Percentiles rank a stretch among this genome's conserved stretches.
Evolutionary conservation across 345 rosid genomes (phyloP).

Genomic region (Dipteronia sinensis): DNA sequence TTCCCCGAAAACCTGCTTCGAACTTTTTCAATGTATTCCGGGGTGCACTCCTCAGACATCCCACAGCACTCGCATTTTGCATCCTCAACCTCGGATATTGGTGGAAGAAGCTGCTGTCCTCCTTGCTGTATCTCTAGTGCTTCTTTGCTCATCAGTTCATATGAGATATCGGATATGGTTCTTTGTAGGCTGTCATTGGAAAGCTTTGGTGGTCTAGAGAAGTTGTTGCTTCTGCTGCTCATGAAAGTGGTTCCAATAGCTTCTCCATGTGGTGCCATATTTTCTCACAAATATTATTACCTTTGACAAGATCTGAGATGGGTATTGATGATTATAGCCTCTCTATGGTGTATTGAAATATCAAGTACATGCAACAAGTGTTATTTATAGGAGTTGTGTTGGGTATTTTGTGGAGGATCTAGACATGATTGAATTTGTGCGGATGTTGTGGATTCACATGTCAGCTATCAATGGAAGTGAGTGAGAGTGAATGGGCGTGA

Average conservation of each 20-base stretch:
- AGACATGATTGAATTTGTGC: conserved; percentile 23
- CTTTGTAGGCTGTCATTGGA: conserved; percentile 54
- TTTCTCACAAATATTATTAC: not conserved
- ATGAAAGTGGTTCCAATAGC: conserved; percentile 24
- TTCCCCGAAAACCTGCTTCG: conserved; percentile 68
- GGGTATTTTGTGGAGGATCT: conserved; percentile 7
- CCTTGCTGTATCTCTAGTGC: conserved; percentile 19
- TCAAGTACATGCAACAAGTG: not conserved
- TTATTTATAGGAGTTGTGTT: conserved; percentile 31
- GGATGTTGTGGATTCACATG: conserved; percentile 44
- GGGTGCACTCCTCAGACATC: conserved; percentile 86
- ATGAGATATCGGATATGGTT: conserved; percentile 66
- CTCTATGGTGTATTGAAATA: not conserved
- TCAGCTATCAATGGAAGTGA: conserved; percentile 28
- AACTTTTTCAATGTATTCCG: conserved; percentile 71
- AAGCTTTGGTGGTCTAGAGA: conserved; percentile 60
- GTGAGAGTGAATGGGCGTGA: conserved; percentile 29
- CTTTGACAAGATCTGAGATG: not conserved
- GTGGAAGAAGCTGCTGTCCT: conserved; percentile 27
- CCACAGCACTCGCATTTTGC: conserved; percentile 94
- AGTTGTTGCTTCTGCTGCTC: conserved; percentile 26
- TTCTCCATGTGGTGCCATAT: conserved; percentile 73
- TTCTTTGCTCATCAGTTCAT: conserved; percentile 49
- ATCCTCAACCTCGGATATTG: conserved; percentile 75
- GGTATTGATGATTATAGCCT: not conserved